Conservation (phyloP, 805 yeast genomes). For the Candida palmyrensis region DNA sequence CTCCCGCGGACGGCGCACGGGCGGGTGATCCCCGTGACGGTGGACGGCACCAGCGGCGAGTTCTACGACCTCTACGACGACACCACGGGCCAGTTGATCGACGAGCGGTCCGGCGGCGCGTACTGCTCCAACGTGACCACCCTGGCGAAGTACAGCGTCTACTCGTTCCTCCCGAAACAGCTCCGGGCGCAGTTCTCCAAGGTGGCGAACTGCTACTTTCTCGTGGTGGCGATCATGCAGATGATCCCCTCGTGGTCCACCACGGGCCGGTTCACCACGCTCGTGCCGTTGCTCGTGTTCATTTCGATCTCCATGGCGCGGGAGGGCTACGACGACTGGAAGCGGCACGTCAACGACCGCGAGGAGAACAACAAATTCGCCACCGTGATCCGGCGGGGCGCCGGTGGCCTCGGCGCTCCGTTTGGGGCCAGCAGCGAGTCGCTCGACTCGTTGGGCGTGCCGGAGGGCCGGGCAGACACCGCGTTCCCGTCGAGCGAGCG, state of each 20-base stretch:
- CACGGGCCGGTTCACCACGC: conserved; percentile 92
- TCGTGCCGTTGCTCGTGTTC: conserved; percentile 80
- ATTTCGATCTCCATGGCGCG: conserved; percentile 84
- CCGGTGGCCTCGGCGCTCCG: too few species aligned
- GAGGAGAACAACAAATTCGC: conserved; percentile 62
- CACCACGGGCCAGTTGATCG: conserved; percentile 39
- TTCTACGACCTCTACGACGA: conserved; percentile 25
- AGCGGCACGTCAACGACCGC: conserved; percentile 79
- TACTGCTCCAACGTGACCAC: conserved; percentile 69
- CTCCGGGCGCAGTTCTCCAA: conserved; percentile 87
- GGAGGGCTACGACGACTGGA: conserved; percentile 91
- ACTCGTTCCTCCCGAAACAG: conserved; percentile 84
- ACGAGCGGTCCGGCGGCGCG: conserved; percentile 62
- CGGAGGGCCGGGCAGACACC: background rate
- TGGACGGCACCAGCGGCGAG: conserved; percentile 30
- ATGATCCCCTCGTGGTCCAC: conserved; percentile 98
- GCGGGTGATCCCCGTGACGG: conserved; percentile 63
- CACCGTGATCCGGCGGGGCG: conserved; percentile 13
- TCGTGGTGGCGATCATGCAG: conserved; percentile 86
- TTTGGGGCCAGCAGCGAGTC: too few species aligned
- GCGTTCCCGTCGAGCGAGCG: background rate
- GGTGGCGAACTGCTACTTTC: conserved; percentile 85
- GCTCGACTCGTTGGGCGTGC: conserved; percentile 19
- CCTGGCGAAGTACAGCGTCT: conserved; percentile 78
- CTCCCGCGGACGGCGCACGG: conserved; percentile 61